Percentiles rank a stretch among this genome's conserved stretches.
These are phyloP conservation scores for Coniochaeta sp. DNA, from an alignment of 2,329 filamentous ascomycete genomes.

Conservation along the genomic window DNA sequence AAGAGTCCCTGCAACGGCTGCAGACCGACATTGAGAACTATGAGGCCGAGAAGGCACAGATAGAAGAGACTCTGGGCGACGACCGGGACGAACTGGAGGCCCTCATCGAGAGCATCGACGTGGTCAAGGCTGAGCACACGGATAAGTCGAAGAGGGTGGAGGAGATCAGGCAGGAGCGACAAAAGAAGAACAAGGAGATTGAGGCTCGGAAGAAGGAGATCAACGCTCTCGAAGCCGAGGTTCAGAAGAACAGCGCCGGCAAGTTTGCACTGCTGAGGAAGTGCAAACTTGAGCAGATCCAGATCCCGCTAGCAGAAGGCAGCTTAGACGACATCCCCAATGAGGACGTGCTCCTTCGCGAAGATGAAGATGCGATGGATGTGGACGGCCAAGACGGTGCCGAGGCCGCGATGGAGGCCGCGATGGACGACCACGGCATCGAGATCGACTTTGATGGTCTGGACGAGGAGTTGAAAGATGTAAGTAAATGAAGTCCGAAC, in stretches of 20 bases:
- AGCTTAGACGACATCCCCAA: constrained; percentile 84
- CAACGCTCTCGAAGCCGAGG: constrained; percentile 70
- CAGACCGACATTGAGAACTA: constrained; percentile 64
- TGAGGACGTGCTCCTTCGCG: constrained; percentile 69
- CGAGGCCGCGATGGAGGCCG: constrained; percentile 52
- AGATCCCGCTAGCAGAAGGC: constrained; percentile 67
- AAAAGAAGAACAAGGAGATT: constrained; percentile 78
- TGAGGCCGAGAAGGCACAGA: constrained; percentile 62
- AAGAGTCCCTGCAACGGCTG: constrained; percentile 60
- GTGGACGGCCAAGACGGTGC: constrained; percentile 65
- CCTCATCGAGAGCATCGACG: constrained; percentile 64
- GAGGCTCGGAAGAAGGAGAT: constrained; percentile 68
- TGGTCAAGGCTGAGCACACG: constrained; percentile 45
- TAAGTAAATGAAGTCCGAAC: constrained; percentile 30
- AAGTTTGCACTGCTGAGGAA: constrained; percentile 80
- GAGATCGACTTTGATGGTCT: constrained; percentile 78
- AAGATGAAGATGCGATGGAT: constrained; percentile 87
- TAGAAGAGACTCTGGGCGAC: constrained; percentile 66
- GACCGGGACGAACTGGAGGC: constrained; percentile 72
- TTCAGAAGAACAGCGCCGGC: constrained; percentile 76
- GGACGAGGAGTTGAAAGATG: constrained; percentile 74
- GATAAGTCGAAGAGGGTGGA: constrained; percentile 65
- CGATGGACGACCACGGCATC: constrained; percentile 85
- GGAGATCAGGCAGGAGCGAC: constrained; percentile 72
- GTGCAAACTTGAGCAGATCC: constrained; percentile 90